A percentile compares a stretch with the other conserved stretches of the same genome.
Evolutionary conservation across 202 grass and related monocot genomes (phyloP).

Genomic region (Schoenoplectus tabernaemontani): DNA sequence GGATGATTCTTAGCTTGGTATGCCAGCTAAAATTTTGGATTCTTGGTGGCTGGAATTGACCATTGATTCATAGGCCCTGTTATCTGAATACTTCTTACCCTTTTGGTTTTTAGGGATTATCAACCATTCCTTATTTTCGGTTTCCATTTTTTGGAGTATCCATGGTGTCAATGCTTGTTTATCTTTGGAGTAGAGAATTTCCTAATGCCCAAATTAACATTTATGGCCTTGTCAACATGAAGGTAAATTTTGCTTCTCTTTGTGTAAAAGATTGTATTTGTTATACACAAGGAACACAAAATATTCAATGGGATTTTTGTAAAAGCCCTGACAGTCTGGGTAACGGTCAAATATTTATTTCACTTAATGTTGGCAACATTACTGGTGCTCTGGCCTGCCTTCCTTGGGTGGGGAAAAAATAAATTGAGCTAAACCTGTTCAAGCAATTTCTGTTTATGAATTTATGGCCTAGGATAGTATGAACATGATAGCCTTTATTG

Average conservation of each 20-base stretch:
- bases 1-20: background rate
- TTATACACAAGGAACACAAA: background rate
- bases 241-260: constrained; percentile 37
- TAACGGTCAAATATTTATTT: background rate
- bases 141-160: constrained; percentile 36
- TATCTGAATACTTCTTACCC: background rate
- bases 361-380: background rate
- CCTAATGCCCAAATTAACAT: constrained; percentile 85
- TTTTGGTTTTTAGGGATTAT: constrained; percentile 45
- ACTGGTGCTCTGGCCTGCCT: background rate
- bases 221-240: constrained; percentile 71
- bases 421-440: background rate
- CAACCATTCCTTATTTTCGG: constrained; percentile 41
- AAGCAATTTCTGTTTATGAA: background rate
- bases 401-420: background rate
- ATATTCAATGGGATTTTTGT: background rate
- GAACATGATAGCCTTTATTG: no score
- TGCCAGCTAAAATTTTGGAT: background rate
- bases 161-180: constrained; percentile 83
- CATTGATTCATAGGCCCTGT: background rate
- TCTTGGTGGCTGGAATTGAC: background rate
- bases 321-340: background rate
- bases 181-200: constrained; percentile 95
- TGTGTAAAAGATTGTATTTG: background rate
- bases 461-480: background rate